phyloP scores from a whole-genome alignment of 176 grass and related monocot genomes.

The Musa beccarii region DNA sequence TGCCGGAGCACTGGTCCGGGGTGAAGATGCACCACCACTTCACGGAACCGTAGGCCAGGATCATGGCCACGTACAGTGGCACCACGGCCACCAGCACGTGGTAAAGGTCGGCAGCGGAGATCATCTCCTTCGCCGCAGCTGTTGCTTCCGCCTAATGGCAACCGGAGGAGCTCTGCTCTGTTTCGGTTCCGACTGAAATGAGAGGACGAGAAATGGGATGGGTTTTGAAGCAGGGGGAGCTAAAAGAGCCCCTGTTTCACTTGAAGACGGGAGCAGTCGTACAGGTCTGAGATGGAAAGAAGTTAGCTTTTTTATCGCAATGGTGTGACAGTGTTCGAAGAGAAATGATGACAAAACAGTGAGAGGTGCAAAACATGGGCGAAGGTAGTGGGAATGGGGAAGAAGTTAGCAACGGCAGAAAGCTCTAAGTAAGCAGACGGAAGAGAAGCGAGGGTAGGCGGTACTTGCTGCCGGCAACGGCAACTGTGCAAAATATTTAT shows the following conservation, averaged over 20 bases:
- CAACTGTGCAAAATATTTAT: background rate
- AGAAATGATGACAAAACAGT: background rate
- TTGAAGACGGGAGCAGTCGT: background rate
- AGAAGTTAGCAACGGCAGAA: background rate
- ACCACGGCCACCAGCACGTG: background rate
- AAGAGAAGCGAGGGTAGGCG: background rate
- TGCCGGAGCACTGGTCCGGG: slow-evolving; percentile 7
- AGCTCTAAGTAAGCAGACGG: background rate
- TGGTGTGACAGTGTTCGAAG: background rate
- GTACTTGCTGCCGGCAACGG: background rate
- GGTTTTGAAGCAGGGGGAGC: background rate
- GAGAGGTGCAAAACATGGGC: background rate
- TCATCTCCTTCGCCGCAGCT: background rate
- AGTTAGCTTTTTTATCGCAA: background rate
- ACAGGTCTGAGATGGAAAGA: background rate
- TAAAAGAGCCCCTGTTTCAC: background rate
- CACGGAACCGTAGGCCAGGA: slow-evolving; percentile 6
- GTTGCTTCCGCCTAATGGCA: background rate
- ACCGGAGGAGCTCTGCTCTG: background rate
- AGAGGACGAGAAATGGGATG: background rate
- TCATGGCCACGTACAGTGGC: slow-evolving; percentile 9
- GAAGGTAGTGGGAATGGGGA: background rate
- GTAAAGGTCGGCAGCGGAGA: background rate
- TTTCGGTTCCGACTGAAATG: background rate
- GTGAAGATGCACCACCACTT: slow-evolving; percentile 5